Evolutionary conservation across 2,329 filamentous ascomycete species (phyloP).

Genomic region (Trichophyton mentagrophytes): DNA sequence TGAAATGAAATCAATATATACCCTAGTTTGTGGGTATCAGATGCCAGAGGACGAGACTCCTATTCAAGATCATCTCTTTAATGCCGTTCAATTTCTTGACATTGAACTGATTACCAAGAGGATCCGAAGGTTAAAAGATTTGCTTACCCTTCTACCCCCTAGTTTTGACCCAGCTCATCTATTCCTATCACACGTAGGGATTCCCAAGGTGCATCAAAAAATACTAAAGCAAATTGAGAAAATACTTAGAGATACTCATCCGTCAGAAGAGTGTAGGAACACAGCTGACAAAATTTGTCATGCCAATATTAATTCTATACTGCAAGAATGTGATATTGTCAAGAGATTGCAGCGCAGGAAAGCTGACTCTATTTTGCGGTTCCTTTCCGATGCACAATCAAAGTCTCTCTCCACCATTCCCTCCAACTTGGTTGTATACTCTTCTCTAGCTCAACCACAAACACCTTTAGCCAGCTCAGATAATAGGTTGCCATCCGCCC

Average conservation of each 20-base stretch:
- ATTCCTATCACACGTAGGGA: not conserved
- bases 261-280: slow-evolving; percentile 5
- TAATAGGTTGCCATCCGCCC: slow-evolving; percentile 1
- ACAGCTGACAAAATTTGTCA: not conserved
- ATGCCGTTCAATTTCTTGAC: not conserved
- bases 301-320: not conserved
- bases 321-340: not conserved
- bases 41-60: slow-evolving; percentile 12
- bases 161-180: not conserved
- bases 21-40: slow-evolving; percentile 7
- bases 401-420: slow-evolving; percentile 14
- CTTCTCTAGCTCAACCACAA: not conserved
- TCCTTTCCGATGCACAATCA: slow-evolving; percentile 14
- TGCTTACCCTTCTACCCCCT: not conserved
- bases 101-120: not conserved
- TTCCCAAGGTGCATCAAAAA: not conserved
- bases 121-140: not conserved
- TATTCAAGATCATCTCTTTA: slow-evolving; percentile 16
- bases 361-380: slow-evolving; percentile 13
- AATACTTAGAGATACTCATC: not conserved
- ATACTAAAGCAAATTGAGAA: not conserved
- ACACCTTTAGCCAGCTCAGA: not conserved
- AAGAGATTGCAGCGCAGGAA: slow-evolving; percentile 13
- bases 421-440: not conserved
- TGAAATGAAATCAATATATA: slow-evolving; percentile 17